Percentiles rank a stretch among this genome's conserved stretches.
Evolutionary conservation across 176 grass and related monocot species (phyloP).

Genomic region (Oryza nivara): DNA sequence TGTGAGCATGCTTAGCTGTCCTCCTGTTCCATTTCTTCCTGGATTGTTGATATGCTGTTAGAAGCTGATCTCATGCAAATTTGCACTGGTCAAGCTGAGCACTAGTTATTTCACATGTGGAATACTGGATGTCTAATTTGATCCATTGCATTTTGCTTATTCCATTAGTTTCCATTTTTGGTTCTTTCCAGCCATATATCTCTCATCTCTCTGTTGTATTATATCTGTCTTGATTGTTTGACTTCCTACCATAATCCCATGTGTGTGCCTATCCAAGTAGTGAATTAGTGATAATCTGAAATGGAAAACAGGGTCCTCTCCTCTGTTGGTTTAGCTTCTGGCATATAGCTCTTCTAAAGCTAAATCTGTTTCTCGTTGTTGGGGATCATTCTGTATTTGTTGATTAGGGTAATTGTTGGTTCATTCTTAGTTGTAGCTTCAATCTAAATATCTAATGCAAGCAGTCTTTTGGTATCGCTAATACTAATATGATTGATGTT

Average conservation of each 20-base stretch:
- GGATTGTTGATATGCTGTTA: slow-evolving; percentile 2
- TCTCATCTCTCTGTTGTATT: neutral
- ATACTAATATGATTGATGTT: neutral
- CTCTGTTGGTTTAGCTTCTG: neutral
- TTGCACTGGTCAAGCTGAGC: neutral
- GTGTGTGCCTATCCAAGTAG: neutral
- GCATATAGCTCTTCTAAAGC: neutral
- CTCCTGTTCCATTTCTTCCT: slow-evolving; percentile 7
- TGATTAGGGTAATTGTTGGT: neutral
- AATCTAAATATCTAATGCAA: neutral
- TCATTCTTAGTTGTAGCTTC: neutral
- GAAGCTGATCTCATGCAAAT: neutral
- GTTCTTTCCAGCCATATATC: neutral
- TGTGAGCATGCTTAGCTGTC: neutral
- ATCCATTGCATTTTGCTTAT: neutral
- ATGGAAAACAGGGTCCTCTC: neutral
- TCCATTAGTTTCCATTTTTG: neutral
- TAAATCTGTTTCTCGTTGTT: neutral
- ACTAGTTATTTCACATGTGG: neutral
- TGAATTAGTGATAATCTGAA: neutral
- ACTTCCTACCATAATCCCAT: neutral
- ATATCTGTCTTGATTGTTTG: neutral
- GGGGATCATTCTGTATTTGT: neutral
- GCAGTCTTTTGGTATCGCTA: neutral
- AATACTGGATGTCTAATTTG: neutral